phyloP scores from a whole-genome alignment of 768 basidiomycete genomes.

The Termitomyces sp. region DNA sequence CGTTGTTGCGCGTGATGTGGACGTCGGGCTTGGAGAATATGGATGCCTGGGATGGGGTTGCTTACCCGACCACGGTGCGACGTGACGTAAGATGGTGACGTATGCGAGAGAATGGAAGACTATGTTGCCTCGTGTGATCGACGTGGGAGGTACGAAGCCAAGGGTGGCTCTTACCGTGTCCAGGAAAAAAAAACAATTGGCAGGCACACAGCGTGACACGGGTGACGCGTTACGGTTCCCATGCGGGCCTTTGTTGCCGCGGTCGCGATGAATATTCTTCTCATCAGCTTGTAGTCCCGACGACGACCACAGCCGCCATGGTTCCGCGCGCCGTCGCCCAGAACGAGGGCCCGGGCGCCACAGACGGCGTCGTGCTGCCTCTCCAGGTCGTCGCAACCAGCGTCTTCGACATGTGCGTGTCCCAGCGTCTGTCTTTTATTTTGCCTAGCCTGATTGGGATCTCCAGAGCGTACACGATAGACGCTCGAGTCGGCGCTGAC shows the following conservation, averaged over 20 bases:
- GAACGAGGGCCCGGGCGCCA: constrained; percentile 39
- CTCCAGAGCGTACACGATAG: constrained; percentile 60
- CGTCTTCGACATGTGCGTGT: constrained; percentile 56
- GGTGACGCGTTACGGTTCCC: neutral
- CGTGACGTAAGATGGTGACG: too few relatives aligned
- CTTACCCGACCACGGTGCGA: too few relatives aligned
- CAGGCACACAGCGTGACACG: neutral
- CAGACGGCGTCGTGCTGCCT: constrained; percentile 52
- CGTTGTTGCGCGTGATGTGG: too few relatives aligned
- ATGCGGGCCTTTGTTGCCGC: neutral
- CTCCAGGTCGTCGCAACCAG: constrained; percentile 50
- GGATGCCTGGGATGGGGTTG: too few relatives aligned
- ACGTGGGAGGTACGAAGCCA: too few relatives aligned
- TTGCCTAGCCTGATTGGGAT: neutral
- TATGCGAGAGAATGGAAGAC: too few relatives aligned
- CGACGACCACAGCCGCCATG: too few relatives aligned
- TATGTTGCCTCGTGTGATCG: too few relatives aligned
- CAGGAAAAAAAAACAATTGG: too few relatives aligned
- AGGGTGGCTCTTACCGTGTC: too few relatives aligned
- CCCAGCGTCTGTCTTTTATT: neutral
- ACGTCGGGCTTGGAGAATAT: too few relatives aligned
- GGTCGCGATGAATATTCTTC: neutral
- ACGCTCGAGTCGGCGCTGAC: constrained; percentile 45
- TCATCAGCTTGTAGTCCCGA: too few relatives aligned
- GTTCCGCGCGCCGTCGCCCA: constrained; percentile 4